Evolutionary conservation across 2,329 filamentous ascomycete species (phyloP).

Genomic region (Clonostachys chloroleuca): DNA sequence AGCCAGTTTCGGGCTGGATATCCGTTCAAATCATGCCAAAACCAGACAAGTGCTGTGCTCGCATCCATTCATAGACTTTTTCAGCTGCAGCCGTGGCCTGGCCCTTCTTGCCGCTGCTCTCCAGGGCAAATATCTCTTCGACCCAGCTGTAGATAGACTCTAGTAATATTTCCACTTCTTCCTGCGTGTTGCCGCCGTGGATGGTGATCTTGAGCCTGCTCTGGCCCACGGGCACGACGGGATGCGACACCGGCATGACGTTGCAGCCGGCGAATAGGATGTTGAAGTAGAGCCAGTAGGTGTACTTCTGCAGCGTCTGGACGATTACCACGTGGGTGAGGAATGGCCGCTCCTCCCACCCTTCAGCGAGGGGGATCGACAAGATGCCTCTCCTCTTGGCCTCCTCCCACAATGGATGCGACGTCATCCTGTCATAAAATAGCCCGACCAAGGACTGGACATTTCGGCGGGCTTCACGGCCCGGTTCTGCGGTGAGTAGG

Average conservation of each 20-base stretch:
- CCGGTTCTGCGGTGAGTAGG: too few relatives aligned
- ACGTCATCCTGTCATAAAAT: constrained; percentile 12
- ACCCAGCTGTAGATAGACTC: neutral
- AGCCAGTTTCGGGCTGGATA: too few relatives aligned
- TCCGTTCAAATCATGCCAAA: too few relatives aligned
- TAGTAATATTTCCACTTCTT: constrained; percentile 18
- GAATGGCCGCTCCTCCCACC: constrained; percentile 7
- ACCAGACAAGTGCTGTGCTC: too few relatives aligned
- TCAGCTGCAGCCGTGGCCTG: too few relatives aligned
- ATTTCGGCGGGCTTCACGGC: neutral
- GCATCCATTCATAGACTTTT: too few relatives aligned
- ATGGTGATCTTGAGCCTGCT: constrained; percentile 30
- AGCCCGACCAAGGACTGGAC: constrained; percentile 9
- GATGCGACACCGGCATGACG: constrained; percentile 25
- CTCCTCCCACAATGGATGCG: constrained; percentile 8
- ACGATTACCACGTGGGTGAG: constrained; percentile 17
- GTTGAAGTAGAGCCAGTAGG: constrained; percentile 13
- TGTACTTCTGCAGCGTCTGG: constrained; percentile 11
- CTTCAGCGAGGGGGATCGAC: constrained; percentile 14
- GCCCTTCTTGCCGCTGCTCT: neutral
- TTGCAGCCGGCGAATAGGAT: constrained; percentile 9
- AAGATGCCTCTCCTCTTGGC: constrained; percentile 13
- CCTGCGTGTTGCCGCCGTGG: constrained; percentile 32
- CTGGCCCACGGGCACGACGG: constrained; percentile 30
- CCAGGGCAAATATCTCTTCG: neutral